Evolutionary conservation across 2,329 filamentous ascomycete genomes (phyloP).

Genomic region (Monosporascus sp.): DNA sequence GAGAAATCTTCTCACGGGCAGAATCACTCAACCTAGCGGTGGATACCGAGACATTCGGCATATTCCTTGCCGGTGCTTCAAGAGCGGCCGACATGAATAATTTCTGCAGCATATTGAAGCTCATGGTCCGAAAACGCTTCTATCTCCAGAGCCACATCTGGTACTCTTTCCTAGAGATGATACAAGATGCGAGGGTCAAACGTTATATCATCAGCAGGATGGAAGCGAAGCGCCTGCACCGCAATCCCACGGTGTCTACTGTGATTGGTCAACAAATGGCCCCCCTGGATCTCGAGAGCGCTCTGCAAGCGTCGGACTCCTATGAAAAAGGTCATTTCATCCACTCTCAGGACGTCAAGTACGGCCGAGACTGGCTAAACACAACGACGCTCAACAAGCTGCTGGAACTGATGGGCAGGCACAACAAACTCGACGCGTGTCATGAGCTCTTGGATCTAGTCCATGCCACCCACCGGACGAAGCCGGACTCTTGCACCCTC

Average conservation of each 20-base stretch:
- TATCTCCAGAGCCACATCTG: slow-evolving; percentile 18
- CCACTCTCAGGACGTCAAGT: slow-evolving; percentile 10
- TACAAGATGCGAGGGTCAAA: slow-evolving; percentile 32
- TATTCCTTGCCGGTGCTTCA: slow-evolving; percentile 18
- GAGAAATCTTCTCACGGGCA: slow-evolving; percentile 16
- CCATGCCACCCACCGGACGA: background rate
- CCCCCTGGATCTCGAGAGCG: slow-evolving; percentile 13
- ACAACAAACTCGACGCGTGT: slow-evolving; percentile 11
- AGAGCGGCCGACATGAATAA: slow-evolving; percentile 18
- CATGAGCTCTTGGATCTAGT: slow-evolving; percentile 14
- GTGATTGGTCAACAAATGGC: slow-evolving; percentile 19
- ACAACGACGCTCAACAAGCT: slow-evolving; percentile 21
- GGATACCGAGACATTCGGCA: slow-evolving; percentile 20
- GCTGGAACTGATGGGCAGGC: slow-evolving; percentile 18
- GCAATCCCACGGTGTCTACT: slow-evolving; percentile 11
- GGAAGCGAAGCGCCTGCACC: slow-evolving; percentile 14
- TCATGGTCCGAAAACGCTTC: slow-evolving; percentile 21
- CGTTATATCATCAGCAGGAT: slow-evolving; percentile 40
- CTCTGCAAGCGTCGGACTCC: background rate
- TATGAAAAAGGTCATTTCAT: slow-evolving; percentile 13
- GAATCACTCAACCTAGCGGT: slow-evolving; percentile 15
- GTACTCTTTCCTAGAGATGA: slow-evolving; percentile 30
- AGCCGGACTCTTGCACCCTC: slow-evolving; percentile 16
- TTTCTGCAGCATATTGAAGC: slow-evolving; percentile 19
- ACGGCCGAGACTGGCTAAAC: slow-evolving; percentile 22